Percentiles rank a stretch among this genome's conserved stretches.
phyloP scores from a whole-genome alignment of 805 yeast species.

The Wickerhamomyces ciferrii region DNA sequence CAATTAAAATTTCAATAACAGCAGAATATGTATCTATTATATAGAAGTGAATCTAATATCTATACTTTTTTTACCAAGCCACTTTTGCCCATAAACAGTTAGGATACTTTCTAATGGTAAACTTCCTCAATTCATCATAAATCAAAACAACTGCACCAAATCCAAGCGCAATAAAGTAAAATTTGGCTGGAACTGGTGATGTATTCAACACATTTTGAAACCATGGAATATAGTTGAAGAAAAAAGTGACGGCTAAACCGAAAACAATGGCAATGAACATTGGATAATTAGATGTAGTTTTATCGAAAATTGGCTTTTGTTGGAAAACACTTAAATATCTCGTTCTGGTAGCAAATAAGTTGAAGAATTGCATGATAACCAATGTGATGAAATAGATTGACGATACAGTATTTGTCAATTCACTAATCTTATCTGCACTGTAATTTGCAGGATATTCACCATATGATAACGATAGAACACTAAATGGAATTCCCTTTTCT shows the following conservation, averaged over 20 bases:
- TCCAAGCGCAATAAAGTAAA: conserved; percentile 40
- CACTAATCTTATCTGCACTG: conserved; percentile 18
- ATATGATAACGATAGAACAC: conserved; percentile 29
- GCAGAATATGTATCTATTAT: too few species aligned
- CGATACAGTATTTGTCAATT: conserved; percentile 28
- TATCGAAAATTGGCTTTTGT: conserved; percentile 31
- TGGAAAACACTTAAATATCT: conserved; percentile 37
- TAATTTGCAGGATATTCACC: conserved; percentile 23
- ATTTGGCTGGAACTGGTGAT: conserved; percentile 36
- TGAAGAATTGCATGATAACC: conserved; percentile 43
- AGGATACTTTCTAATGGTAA: conserved; percentile 31
- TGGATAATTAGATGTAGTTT: conserved; percentile 15
- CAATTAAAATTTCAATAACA: too few species aligned
- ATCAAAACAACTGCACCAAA: conserved; percentile 34
- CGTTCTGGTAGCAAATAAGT: conserved; percentile 37
- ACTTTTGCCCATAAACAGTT: conserved; percentile 29
- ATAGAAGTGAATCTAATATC: too few species aligned
- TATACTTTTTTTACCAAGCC: conserved; percentile 30
- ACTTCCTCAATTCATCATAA: conserved; percentile 39
- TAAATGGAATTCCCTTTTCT: conserved; percentile 30
- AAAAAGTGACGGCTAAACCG: conserved; percentile 32
- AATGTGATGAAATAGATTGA: conserved; percentile 41
- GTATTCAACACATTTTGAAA: conserved; percentile 31
- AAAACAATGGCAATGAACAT: conserved; percentile 29
- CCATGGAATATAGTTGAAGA: conserved; percentile 38